These are phyloP conservation scores for Babesia bigemina DNA, from an alignment of 169 alveolate species.

Conservation along the genomic window DNA sequence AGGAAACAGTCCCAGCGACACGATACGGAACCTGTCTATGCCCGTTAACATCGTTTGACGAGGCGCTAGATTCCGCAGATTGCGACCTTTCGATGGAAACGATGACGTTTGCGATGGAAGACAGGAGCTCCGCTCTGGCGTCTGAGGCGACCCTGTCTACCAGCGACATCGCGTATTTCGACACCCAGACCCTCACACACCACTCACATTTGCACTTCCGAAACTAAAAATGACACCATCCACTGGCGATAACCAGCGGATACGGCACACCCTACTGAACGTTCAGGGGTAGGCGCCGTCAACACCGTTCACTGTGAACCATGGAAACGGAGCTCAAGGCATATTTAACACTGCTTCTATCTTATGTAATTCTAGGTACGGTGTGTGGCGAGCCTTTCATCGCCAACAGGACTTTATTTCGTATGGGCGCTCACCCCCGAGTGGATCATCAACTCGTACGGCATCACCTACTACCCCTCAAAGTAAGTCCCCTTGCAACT, in stretches of 20 bases:
- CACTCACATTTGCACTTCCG: neutral
- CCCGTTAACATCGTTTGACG: neutral
- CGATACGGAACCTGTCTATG: too few relatives aligned
- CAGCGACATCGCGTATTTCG: slow-evolving; percentile 21
- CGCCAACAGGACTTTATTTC: slow-evolving; percentile 46
- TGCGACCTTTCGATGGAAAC: slow-evolving; percentile 20
- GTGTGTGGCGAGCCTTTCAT: neutral
- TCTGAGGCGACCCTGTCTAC: slow-evolving; percentile 54
- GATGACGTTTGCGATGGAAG: slow-evolving; percentile 17
- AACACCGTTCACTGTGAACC: neutral
- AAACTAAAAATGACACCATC: neutral
- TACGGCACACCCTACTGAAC: neutral
- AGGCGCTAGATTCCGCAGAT: neutral
- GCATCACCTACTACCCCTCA: slow-evolving; percentile 66
- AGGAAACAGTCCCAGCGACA: neutral
- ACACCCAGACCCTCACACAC: neutral
- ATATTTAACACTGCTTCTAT: slow-evolving; percentile 14
- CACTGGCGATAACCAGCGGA: neutral
- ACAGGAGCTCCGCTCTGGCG: slow-evolving; percentile 37
- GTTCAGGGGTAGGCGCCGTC: neutral
- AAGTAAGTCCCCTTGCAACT: slow-evolving; percentile 17
- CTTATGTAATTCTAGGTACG: slow-evolving; percentile 42
- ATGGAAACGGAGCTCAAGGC: slow-evolving; percentile 65
- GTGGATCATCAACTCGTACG: slow-evolving; percentile 30
- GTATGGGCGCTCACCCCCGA: slow-evolving; percentile 65